Percentiles rank a stretch among this genome's conserved stretches.
Conservation (phyloP, 352 stramenopile genomes). For the Phytophthora lateralis region DNA sequence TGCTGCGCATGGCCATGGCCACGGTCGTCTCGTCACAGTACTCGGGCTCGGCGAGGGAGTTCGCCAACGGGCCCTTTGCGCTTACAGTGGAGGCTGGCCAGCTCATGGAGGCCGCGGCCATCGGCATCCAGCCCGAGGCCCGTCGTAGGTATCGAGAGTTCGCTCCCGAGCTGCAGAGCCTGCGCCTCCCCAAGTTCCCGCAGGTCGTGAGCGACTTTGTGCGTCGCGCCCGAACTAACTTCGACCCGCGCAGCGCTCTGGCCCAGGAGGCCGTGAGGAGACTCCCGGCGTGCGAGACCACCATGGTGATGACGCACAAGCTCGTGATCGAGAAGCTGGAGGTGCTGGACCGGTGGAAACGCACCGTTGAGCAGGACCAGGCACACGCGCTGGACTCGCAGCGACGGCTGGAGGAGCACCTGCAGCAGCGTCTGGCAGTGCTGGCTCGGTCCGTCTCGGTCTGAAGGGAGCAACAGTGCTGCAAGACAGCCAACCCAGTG, state of each 20-base stretch:
- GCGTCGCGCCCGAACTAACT: conserved; percentile 62
- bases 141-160: conserved; percentile 66
- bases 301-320: conserved; percentile 75
- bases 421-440: conserved; percentile 71
- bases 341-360: conserved; percentile 65
- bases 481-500: too few species aligned
- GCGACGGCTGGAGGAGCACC: conserved; percentile 51
- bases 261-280: conserved; percentile 61
- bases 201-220: conserved; percentile 68
- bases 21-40: conserved; percentile 73
- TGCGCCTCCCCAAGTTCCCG: conserved; percentile 72
- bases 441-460: conserved; percentile 61
- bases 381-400: conserved; percentile 52
- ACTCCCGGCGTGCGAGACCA: conserved; percentile 70
- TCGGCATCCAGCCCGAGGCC: conserved; percentile 74
- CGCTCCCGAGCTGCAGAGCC: conserved; percentile 46
- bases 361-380: conserved; percentile 61
- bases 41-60: conserved; percentile 67
- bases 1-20: conserved; percentile 69
- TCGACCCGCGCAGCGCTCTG: conserved; percentile 59
- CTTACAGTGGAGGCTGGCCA: conserved; percentile 74
- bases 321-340: conserved; percentile 82
- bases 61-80: conserved; percentile 66
- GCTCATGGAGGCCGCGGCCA: conserved; percentile 61
- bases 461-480: conserved; percentile 20